phyloP scores from a whole-genome alignment of 768 basidiomycete species.

The Punctularia strigosozonata region DNA sequence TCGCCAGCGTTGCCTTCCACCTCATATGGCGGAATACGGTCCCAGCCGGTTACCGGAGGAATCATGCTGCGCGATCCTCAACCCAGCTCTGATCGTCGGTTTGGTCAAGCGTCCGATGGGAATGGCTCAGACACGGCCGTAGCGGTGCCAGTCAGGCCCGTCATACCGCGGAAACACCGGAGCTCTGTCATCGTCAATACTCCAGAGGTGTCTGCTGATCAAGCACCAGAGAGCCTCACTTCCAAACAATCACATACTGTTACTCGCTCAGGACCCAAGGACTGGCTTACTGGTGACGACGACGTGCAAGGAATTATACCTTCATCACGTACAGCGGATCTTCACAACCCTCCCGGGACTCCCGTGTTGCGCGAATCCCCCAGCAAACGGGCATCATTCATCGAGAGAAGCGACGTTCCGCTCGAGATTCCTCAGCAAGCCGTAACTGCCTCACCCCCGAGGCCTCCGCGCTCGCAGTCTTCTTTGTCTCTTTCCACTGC shows the following conservation, averaged over 20 bases:
- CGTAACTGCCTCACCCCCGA: constrained; percentile 10
- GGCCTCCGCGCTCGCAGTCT: constrained; percentile 1
- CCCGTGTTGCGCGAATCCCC: constrained; percentile 59
- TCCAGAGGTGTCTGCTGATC: too few species aligned
- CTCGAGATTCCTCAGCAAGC: constrained; percentile 21
- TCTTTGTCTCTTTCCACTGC: too few species aligned
- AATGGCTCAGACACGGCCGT: constrained; percentile 2
- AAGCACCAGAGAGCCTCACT: too few species aligned
- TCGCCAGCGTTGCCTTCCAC: constrained; percentile 5
- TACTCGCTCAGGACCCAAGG: constrained; percentile 26
- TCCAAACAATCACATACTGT: too few species aligned
- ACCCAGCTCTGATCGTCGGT: constrained; percentile 4
- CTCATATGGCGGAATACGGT: constrained; percentile 31
- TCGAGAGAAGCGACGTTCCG: constrained; percentile 31
- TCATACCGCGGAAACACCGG: constrained; percentile 36
- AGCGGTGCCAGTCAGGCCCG: constrained; percentile 23
- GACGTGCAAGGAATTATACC: constrained; percentile 20
- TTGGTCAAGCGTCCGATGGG: constrained; percentile 9
- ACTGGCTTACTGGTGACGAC: constrained; percentile 71
- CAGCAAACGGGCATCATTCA: constrained; percentile 59
- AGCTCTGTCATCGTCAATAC: constrained; percentile 33
- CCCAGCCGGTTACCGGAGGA: constrained; percentile 47
- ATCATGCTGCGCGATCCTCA: constrained; percentile 33
- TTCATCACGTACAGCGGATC: constrained; percentile 7
- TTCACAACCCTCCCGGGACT: constrained; percentile 10